Base-by-base conservation (phyloP, 495 filamentous ascomycete species). In the Penicillium bovifimosum region DNA sequence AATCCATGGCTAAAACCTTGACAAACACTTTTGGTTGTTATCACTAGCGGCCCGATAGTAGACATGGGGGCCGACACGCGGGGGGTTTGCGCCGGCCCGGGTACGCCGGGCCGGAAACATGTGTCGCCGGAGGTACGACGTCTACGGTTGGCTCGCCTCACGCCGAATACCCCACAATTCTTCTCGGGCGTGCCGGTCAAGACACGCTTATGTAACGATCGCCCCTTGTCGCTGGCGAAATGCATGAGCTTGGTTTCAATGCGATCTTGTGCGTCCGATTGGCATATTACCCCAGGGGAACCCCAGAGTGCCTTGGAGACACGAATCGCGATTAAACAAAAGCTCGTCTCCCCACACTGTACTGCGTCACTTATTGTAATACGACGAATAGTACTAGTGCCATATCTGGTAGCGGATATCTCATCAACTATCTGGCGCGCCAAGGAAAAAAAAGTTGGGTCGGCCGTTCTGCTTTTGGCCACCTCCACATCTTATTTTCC, bases 391-490 rank as follows among this genome's bases (percentile, higher is more conserved):
- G 16, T 18, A 45, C 9, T 36, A 36, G 24, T 34, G n/a, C 10
- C 10, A 13, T 29, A 45, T 45, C 28, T 33, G 20, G 31, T 47
- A 35, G 38, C 26, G 16, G 40, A 32, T 34, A 28, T 29, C 28
- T 9, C 42, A 36, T 52, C 44, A 32, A 36, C 31, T 58, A 48
- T 41, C 50, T 48, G 49, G n/a, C 20, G 49, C 53, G 60, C 60
- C 61, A 55, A 63, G 61, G n/a, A n/a, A 49, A 50, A 55, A 62
- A 61, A 57, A 35, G 47, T 50, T 64, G 61, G 61, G 51, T 50
- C 55, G 18, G 27, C 60, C 50, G 40, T 41, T 46, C 53, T 48
- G 34, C 43, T 50, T 49, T 42, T 53, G 52, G 54, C 41, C 51
- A 54, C 41, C 52, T 59, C 52, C 56, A 56, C 52, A 47, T 41